Evolutionary conservation across 257 asterid genomes (phyloP).

Genomic region (Lavandula angustifolia): DNA sequence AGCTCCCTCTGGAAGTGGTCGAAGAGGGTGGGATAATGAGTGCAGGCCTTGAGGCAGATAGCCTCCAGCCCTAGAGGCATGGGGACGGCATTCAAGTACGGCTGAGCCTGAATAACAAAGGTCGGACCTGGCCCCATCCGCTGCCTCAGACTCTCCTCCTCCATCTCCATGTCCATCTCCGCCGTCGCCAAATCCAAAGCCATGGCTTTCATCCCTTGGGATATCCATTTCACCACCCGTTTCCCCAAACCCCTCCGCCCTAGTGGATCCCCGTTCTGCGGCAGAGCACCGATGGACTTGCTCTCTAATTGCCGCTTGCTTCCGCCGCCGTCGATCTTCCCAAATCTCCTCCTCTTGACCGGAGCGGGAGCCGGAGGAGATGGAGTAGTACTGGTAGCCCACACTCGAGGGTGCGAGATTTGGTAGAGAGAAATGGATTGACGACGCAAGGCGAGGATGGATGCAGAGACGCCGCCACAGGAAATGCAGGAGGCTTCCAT

Average conservation of each 20-base stretch:
- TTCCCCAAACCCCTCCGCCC: slow-evolving; percentile 86
- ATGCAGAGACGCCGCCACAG: slow-evolving; percentile 60
- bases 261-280: slow-evolving; percentile 79
- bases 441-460: slow-evolving; percentile 37
- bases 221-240: slow-evolving; percentile 72
- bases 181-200: slow-evolving; percentile 67
- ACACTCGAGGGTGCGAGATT: slow-evolving; percentile 29
- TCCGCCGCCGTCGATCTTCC: slow-evolving; percentile 26
- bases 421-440: slow-evolving; percentile 38
- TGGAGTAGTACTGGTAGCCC: slow-evolving; percentile 27
- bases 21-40: slow-evolving; percentile 94
- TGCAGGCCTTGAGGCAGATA: slow-evolving; percentile 77
- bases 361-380: neutral
- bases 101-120: slow-evolving; percentile 92
- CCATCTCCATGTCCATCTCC: slow-evolving; percentile 45
- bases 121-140: slow-evolving; percentile 82
- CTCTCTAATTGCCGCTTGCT: slow-evolving; percentile 10
- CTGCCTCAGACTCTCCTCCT: slow-evolving; percentile 71
- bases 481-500: slow-evolving; percentile 68
- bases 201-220: slow-evolving; percentile 90
- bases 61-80: slow-evolving; percentile 92
- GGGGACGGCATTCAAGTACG: slow-evolving; percentile 79
- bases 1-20: slow-evolving; percentile 97
- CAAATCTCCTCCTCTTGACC: slow-evolving; percentile 45
- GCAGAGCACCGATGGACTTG: slow-evolving; percentile 5